Base-by-base conservation (phyloP, 139 green algal species). In the Choricystis sp. region DNA sequence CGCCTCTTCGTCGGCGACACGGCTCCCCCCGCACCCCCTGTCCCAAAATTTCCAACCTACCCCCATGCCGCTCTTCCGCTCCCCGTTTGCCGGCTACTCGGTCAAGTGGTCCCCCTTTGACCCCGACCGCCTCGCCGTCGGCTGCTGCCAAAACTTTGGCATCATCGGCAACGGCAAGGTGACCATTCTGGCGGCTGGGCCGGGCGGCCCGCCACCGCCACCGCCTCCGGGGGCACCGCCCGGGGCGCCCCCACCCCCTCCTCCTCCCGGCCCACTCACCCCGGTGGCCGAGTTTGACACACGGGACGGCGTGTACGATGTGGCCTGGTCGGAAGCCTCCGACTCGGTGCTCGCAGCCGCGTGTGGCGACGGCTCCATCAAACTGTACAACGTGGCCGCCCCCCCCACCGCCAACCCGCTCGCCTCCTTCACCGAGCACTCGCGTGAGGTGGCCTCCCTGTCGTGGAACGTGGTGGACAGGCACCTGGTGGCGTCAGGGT, bases 131-230 rank as follows among this genome's bases (percentile, higher is more conserved):
- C 67, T 99, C 19, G 92, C 92, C 2, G 88, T 99, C 3, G 81
- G 85, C 24, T 95, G 87, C 3, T 76, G 89, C 0, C 92, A 99
- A 61, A 97, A 99, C 76, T 99, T 97, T 75, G 92, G 92, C 19
- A 98, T 99, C 58, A 89, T 99, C 49, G 92, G 92, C 31, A 97
- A 97, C 70, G 92, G 92, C 5, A 66, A 79, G 24, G 85, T 93
- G 74, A 77, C 96, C 69, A 78, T 98, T 0, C 80, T 98, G 24
- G 23, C 22, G 22, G n/a, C 56, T 14, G n/a, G n/a, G n/a, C n/a
- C n/a, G n/a, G n/a, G n/a, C n/a, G n/a, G n/a, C n/a, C n/a, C n/a
- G n/a, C n/a, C n/a, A n/a, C n/a, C n/a, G n/a, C n/a, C n/a, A n/a
- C n/a, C n/a, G n/a, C n/a, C n/a, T n/a, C n/a, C n/a, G n/a, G n/a